Conservation (phyloP, 495 filamentous ascomycete genomes). For the Trichoderma gamsii region DNA sequence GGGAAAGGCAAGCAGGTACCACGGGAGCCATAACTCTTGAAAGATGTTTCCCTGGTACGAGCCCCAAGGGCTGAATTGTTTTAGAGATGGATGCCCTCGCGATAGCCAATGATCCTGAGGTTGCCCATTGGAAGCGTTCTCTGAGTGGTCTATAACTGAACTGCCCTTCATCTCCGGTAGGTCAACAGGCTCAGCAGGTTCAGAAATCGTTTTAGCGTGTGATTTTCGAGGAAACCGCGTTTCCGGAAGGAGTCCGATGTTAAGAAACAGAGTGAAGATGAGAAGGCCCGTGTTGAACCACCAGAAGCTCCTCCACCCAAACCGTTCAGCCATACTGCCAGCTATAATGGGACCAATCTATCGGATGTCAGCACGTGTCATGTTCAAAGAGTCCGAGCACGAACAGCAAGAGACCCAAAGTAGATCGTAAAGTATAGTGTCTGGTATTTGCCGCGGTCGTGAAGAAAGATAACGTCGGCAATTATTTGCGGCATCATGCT, state of each 20-base stretch:
- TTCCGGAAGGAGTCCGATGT: constrained; percentile 55
- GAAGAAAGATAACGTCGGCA: constrained; percentile 59
- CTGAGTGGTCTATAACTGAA: constrained; percentile 13
- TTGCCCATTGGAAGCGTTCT: neutral
- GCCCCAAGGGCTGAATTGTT: constrained; percentile 47
- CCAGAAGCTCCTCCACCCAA: constrained; percentile 51
- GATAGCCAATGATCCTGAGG: constrained; percentile 38
- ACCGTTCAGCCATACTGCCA: constrained; percentile 49
- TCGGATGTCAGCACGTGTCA: constrained; percentile 13
- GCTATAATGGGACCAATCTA: constrained; percentile 50
- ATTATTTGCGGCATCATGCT: constrained; percentile 56
- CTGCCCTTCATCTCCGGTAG: constrained; percentile 2
- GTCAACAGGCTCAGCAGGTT: neutral
- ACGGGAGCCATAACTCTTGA: constrained; percentile 43
- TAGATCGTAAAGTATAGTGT: constrained; percentile 55
- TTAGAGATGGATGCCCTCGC: constrained; percentile 47
- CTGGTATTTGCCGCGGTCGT: constrained; percentile 59
- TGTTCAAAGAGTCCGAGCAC: neutral
- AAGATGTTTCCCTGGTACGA: constrained; percentile 34
- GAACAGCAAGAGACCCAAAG: constrained; percentile 39
- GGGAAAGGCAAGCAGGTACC: constrained; percentile 55
- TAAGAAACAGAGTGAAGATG: constrained; percentile 39
- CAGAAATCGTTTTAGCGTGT: constrained; percentile 9
- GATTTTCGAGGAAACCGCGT: constrained; percentile 51
- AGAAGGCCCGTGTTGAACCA: constrained; percentile 50